Base-by-base conservation (phyloP, 768 basidiomycete species). In the Boletus rex-veris region DNA sequence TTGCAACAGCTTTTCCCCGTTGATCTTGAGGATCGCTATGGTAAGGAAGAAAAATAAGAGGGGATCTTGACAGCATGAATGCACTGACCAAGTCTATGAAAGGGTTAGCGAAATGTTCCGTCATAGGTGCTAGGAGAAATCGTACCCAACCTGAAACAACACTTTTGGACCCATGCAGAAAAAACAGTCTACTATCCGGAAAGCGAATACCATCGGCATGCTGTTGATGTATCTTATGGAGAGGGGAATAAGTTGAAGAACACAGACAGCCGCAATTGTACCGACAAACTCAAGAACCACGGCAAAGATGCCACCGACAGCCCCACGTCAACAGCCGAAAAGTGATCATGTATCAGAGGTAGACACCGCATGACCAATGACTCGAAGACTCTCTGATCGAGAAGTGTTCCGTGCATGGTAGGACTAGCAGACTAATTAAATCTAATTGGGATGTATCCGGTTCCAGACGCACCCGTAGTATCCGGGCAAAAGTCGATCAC, bases 101-200 rank as follows among this genome's bases (percentile, higher is more conserved):
- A 53, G n/a, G 52, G 37, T 66, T 33, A 58, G 31, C 43, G 45
- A 61, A 47, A 31, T 48, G 12, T 12, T 43, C 11, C 19, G 48
- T 30, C 39, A 37, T 10, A 52, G 9, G n/a, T 2, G 14, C 30
- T 21, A 35, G 33, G 39, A 48, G 40, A 58, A 45, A 44, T 43
- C 47, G 73, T 68, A 94, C 92, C 94, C 96, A 50, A 99, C 92
- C 82, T 99, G 97, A 77, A 99, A 99, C 39, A 99, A 74, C 2
- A 99, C 97, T 63, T 96, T 98, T 0, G 95, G 92, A 0, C 97
- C 97, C 96, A 99, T 98, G 61, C 93, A 94, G 74, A 98, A 88
- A 76, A 98, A 95, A 68, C 95, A 98, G 68, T 98, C 95, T 3
- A 95, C 92, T 65, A 97, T 91, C 31, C 97, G 84, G 77, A 97